Evolutionary conservation across 164 flowering plant genomes (phyloP), one percentile per base, ranked within the genome.

Genomic region (Annona squamosa): DNA sequence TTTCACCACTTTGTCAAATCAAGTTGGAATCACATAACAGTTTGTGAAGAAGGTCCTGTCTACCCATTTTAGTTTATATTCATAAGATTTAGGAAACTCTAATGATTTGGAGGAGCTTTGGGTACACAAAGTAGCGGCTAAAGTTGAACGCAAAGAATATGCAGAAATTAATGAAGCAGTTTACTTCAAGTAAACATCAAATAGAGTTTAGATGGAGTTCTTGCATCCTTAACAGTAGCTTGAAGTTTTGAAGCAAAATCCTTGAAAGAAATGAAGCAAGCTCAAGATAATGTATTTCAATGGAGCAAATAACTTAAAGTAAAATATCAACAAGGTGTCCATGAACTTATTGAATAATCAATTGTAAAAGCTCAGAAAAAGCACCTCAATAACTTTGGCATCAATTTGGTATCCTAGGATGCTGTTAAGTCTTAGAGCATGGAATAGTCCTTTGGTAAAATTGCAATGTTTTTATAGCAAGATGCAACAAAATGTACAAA

Each of bases 171-270:
- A 26, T 26, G 0, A 26, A 26, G 37, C 37, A 26, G 37, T 26
- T 26, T 26, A 26, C 37, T 26, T 26, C 37, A 26, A 26, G 37
- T 26, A 26, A 26, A 26, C 37, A 26, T 26, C 37, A 26, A 77
- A 82, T 93, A 86, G 69, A 86, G 89, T 70, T 91, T 97, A 77
- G 83, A 82, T 82, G 93, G 85, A 17, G 94, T 85, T 79, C 80
- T 86, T 66, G 98, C 94, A 78, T 75, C 86, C 74, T 74, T 85
- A 19, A 87, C 70, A 62, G 76, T 72, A 48, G 86, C 81, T 79
- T 87, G 84, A 74, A 96, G 86, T 56, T 84, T 91, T 64, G 91
- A 82, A 71, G 72, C 73, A 59, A 89, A 72, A 1, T 74, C 90
- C 99, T 93, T 68, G 17, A 78, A 37, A 70, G 16, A 64, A 65